Base-by-base conservation (phyloP, 768 basidiomycete species). In the Tricholoma saponaceum region DNA sequence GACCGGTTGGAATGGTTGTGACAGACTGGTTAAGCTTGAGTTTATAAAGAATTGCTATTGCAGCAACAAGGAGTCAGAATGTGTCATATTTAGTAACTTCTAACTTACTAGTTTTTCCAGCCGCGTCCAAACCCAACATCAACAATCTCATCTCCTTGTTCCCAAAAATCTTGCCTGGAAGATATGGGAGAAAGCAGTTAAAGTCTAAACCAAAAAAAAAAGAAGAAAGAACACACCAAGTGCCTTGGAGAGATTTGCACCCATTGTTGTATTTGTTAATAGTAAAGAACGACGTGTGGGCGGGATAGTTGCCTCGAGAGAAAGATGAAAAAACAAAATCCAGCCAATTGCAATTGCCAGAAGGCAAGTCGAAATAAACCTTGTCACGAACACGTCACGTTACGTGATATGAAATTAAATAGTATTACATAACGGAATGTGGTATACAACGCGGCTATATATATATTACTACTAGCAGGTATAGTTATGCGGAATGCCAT, bases 121-220 rank as follows among this genome's bases (percentile, higher is more conserved):
- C 96, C 44, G 96, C 96, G 71, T 98, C 96, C 65, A 98, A 81
- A 43, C 96, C 96, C 66, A 98, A 78, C 96, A 98, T 98, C 71
- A 97, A 77, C 68, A 96, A 77, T 67, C 95, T 79, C 96, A 98
- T 98, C 83, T 98, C 96, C 83, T 95, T 96, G 83, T 95, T 98
- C 61, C 95, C 95, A 73, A 98, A 98, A 65, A 98, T 79, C 78
- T 90, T 92, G 70, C 85, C 94, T 96, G 67, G 54, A 56, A 52
- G 51, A 55, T 44, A 53, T 37, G 44, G 44, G 59, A 43, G 55
- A 57, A 56, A 61, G 52, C 57, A 59, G 57, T 55, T 53, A n/a
- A n/a, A n/a, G n/a, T n/a, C n/a, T n/a, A 32, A 32, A 32, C 7
- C 7, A 8, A 32, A 32, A 32, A 32, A 4, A 8, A 32, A 32